A percentile compares a stretch with the other conserved stretches of the same genome.
These are phyloP conservation scores for Fraxinus velutina DNA, from an alignment of 305 asterid species.

Conservation along the genomic window DNA sequence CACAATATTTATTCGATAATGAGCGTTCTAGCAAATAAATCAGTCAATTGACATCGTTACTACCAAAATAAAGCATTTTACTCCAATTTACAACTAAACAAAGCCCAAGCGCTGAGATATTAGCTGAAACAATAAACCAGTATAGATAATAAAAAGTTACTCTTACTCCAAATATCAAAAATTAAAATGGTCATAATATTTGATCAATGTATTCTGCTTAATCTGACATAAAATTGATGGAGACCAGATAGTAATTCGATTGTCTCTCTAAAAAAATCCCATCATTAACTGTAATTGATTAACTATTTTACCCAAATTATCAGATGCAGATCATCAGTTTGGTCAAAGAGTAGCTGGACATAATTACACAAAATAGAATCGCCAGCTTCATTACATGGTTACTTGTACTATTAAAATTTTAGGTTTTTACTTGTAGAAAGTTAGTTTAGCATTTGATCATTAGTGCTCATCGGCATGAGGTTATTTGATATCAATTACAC, in stretches of 20 bases:
- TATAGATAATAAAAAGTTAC: not conserved
- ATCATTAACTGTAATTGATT: not conserved
- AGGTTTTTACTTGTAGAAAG: not conserved
- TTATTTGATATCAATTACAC: not conserved
- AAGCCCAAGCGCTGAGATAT: not conserved
- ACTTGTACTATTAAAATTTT: not conserved
- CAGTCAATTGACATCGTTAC: not conserved
- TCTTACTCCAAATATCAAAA: not conserved
- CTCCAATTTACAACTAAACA: not conserved
- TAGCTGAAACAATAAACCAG: conserved; percentile 9
- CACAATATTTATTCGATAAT: not conserved
- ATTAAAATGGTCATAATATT: not conserved
- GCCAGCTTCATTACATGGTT: not conserved
- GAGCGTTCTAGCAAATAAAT: not conserved
- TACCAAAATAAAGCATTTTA: not conserved
- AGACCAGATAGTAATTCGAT: conserved; percentile 4
- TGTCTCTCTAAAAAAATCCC: not conserved
- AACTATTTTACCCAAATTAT: not conserved
- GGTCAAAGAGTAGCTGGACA: not conserved
- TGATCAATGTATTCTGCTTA: conserved; percentile 9
- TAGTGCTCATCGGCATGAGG: not conserved
- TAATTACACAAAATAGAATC: not conserved
- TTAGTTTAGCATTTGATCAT: not conserved
- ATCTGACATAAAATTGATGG: conserved; percentile 3
- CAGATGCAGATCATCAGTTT: not conserved